Evolutionary conservation across 371 early-diverging fungal species (phyloP).

Genomic region (Paraphysoderma sedebokerense): DNA sequence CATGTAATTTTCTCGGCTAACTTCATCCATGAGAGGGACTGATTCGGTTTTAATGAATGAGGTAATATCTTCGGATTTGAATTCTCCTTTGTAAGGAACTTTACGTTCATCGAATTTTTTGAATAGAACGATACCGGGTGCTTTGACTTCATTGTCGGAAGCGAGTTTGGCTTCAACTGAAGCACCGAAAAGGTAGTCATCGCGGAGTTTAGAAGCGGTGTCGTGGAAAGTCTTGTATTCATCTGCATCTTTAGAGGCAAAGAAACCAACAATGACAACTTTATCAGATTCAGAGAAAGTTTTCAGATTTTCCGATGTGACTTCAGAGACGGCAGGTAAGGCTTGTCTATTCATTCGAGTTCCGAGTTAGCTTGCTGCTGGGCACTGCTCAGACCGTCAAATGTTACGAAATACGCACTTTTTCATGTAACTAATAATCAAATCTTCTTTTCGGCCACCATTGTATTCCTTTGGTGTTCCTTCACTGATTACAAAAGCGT

Average conservation of each 20-base stretch:
- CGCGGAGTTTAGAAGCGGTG: conserved; percentile 57
- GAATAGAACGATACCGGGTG: conserved; percentile 58
- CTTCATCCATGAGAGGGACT: conserved; percentile 73
- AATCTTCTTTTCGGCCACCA: conserved; percentile 63
- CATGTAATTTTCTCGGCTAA: conserved; percentile 69
- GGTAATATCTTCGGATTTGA: conserved; percentile 11
- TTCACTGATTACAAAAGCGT: conserved; percentile 14
- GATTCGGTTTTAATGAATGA: conserved; percentile 54
- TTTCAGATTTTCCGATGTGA: conserved; percentile 43
- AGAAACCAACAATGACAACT: conserved; percentile 72
- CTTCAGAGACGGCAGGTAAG: conserved; percentile 53
- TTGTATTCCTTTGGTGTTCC: conserved; percentile 53
- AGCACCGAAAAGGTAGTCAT: conserved; percentile 68
- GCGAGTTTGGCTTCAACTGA: conserved; percentile 34
- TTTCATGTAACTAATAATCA: conserved; percentile 75
- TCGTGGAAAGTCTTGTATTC: conserved; percentile 39
- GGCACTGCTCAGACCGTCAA: neutral
- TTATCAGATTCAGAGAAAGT: conserved; percentile 59
- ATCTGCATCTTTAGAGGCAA: conserved; percentile 30
- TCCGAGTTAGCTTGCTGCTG: neutral
- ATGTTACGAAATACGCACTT: conserved; percentile 52
- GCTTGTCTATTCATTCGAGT: conserved; percentile 26
- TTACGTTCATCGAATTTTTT: conserved; percentile 81
- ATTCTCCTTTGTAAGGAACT: conserved; percentile 27
- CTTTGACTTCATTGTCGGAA: conserved; percentile 23